Evolutionary conservation across 2,329 filamentous ascomycete genomes (phyloP), one percentile per base, ranked within the genome.

Genomic region (Parasarocladium wereldwijsianum): DNA sequence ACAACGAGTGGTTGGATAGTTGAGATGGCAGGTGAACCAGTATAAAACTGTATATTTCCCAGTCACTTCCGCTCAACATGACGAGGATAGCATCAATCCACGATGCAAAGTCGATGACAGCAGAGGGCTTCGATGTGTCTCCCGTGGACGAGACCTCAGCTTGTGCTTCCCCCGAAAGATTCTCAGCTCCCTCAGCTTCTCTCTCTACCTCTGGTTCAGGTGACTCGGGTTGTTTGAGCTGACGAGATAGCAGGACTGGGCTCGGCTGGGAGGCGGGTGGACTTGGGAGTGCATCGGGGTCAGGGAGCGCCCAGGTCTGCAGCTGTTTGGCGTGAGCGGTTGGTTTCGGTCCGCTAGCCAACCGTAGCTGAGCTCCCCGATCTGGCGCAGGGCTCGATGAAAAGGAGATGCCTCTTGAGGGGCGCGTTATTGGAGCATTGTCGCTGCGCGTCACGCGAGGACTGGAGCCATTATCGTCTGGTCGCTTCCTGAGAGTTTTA

Each of bases 41-140:
- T 12, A 87, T 69, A 47, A 87, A 94, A 51, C 83, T 87, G 59
- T 93, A 93, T 2, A 93, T 62, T 47, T 96, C 85, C 86, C 87
- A 96, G 37, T 90, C 77, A 27, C 72, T 70, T 23, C 77, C 79
- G 32, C 74, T 66, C 24, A 93, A 57, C n/a, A 90, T 57, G n/a
- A 64, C 63, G 16, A 83, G 68, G 21, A 92, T 62, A 8, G 74
- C 65, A 38, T 86, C 79, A n/a, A 93, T 62, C 80, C 84, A 93
- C 23, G 64, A 52, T 10, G 65, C 62, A 26, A 78, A 64, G 32
- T 72, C 66, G 32, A 84, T 55, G 6, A 64, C 52, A 3, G 6
- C 7, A 12, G 22, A n/a, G 15, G 11, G 6, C 11, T n/a, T 24
- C n/a, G 22, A 24, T 14, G 12, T 24, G 18, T 5, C 11, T 19